phyloP scores from a whole-genome alignment of 352 stramenopile genomes.

The Phytophthora sojae region DNA sequence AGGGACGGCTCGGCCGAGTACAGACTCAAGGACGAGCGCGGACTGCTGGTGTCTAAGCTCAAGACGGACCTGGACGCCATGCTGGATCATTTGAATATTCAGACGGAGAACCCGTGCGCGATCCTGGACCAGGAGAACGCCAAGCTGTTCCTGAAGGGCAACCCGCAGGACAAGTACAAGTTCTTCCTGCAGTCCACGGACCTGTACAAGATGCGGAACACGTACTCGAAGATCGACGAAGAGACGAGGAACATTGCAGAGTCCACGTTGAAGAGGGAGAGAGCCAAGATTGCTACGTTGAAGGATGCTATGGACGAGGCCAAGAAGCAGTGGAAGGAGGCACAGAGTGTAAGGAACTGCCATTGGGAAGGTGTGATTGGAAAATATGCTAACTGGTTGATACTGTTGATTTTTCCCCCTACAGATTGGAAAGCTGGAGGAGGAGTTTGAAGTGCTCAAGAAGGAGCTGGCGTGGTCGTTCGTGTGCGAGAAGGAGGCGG shows the following conservation, averaged over 20 bases:
- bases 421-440: constrained; percentile 82
- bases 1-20: constrained; percentile 82
- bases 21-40: constrained; percentile 71
- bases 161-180: constrained; percentile 95
- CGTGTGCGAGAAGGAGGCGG: constrained; percentile 69
- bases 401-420: no score
- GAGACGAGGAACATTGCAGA: constrained; percentile 72
- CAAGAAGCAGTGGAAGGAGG: constrained; percentile 76
- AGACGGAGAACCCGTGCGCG: constrained; percentile 97
- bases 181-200: constrained; percentile 98
- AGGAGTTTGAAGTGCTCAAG: constrained; percentile 77
- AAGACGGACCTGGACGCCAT: constrained; percentile 94
- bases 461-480: constrained; percentile 88
- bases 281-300: constrained; percentile 65
- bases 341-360: constrained; percentile 74
- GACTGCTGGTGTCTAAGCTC: constrained; percentile 74
- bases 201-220: constrained; percentile 92
- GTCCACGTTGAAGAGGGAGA: constrained; percentile 72
- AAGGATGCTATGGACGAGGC: constrained; percentile 71
- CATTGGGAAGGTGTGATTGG: no score
- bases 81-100: constrained; percentile 94
- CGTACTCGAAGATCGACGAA: constrained; percentile 89
- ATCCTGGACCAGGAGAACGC: constrained; percentile 98
- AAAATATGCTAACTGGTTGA: no score
- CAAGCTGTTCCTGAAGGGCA: constrained; percentile 97